Conservation (phyloP, 371 early-diverging fungal species). For the Enterocytospora artemiae region DNA sequence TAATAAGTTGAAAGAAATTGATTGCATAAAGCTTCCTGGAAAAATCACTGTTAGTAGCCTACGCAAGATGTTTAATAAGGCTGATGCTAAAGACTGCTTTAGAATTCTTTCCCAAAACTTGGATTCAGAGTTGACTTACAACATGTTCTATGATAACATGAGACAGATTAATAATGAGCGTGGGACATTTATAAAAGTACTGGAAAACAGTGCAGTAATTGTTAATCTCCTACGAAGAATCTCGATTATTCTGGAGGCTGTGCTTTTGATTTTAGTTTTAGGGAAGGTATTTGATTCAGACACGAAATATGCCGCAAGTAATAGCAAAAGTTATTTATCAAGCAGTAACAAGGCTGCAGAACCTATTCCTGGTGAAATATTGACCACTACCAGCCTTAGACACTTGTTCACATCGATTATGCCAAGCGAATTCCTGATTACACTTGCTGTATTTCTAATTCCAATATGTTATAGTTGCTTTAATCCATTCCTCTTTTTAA, state of each 20-base stretch:
- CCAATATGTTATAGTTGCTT: constrained; percentile 22
- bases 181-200: constrained; percentile 46
- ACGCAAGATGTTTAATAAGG: constrained; percentile 16
- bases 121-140: constrained; percentile 34
- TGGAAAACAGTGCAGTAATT: constrained; percentile 45
- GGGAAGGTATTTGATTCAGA: constrained; percentile 22
- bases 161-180: constrained; percentile 56
- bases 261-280: constrained; percentile 33
- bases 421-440: constrained; percentile 28
- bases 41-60: constrained; percentile 47
- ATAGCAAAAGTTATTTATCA: too few relatives aligned
- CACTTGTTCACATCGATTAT: too few relatives aligned
- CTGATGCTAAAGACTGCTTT: constrained; percentile 38
- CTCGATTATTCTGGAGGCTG: constrained; percentile 28
- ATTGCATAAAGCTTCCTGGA: constrained; percentile 12
- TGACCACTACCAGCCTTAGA: too few relatives aligned
- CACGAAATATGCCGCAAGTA: too few relatives aligned
- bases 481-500: constrained; percentile 57
- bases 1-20: not conserved
- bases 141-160: constrained; percentile 52
- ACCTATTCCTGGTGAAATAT: too few relatives aligned
- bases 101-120: constrained; percentile 50
- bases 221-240: constrained; percentile 28
- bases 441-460: constrained; percentile 41
- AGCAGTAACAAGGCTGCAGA: too few relatives aligned